phyloP scores from a whole-genome alignment of 768 basidiomycete genomes.

The Sarcodon aspratus region DNA sequence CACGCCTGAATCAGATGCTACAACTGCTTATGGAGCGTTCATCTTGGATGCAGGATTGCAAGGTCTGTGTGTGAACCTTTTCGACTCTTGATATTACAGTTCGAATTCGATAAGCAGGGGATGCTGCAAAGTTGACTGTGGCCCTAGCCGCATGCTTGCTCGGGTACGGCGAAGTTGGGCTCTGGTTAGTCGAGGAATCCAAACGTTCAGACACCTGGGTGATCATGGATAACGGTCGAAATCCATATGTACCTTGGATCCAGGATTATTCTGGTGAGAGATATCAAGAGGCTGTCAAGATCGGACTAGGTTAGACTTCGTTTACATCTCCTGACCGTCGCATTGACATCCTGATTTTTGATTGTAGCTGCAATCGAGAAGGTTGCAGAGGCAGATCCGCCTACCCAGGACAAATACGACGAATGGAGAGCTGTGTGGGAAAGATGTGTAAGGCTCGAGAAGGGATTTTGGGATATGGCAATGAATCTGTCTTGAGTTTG shows the following conservation, averaged over 20 bases:
- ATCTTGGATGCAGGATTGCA: slow-evolving; percentile 68
- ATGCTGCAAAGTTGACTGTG: slow-evolving; percentile 61
- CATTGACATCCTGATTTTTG: not conserved
- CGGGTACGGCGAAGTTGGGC: slow-evolving; percentile 87
- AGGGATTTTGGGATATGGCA: slow-evolving; percentile 80
- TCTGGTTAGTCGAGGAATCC: slow-evolving; percentile 63
- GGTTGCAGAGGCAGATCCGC: slow-evolving; percentile 47
- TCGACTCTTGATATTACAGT: not conserved
- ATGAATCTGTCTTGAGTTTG: slow-evolving; percentile 15
- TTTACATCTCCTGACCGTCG: not conserved
- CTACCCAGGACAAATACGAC: slow-evolving; percentile 42
- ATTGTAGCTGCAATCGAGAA: slow-evolving; percentile 62
- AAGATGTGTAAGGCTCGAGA: slow-evolving; percentile 67
- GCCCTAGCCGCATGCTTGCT: slow-evolving; percentile 78
- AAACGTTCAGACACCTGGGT: slow-evolving; percentile 38
- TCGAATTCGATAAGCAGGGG: slow-evolving; percentile 31
- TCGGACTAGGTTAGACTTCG: slow-evolving; percentile 48
- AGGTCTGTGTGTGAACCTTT: slow-evolving; percentile 26
- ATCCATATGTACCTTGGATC: slow-evolving; percentile 69
- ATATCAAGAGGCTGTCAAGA: slow-evolving; percentile 63
- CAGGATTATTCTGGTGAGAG: slow-evolving; percentile 65
- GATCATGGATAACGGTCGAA: slow-evolving; percentile 34
- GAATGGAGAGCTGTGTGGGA: slow-evolving; percentile 70
- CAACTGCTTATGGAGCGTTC: slow-evolving; percentile 82
- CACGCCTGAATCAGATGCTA: slow-evolving; percentile 57